Conservation (phyloP, 2,329 filamentous ascomycete genomes). For the Tricladium varicosporioides region DNA sequence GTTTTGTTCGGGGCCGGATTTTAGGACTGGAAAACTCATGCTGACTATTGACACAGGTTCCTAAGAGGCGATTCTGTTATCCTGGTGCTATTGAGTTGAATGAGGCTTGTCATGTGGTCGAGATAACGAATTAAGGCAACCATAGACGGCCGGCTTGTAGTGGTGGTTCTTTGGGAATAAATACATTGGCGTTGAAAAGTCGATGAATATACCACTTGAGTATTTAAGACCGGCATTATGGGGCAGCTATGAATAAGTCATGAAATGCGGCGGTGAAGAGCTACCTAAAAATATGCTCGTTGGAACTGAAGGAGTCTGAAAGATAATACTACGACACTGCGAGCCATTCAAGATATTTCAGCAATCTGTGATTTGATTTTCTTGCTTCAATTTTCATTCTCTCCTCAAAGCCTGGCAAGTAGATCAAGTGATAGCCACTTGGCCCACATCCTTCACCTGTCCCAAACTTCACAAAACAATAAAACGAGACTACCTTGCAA, state of each 20-base stretch:
- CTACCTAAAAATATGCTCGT: neutral
- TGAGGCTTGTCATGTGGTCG: constrained; percentile 10
- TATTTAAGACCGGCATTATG: neutral
- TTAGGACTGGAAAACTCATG: neutral
- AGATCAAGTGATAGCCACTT: no score
- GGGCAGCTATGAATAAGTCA: neutral
- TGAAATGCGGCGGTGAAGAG: neutral
- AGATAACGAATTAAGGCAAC: constrained; percentile 16
- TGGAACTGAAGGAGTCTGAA: neutral
- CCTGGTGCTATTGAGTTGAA: constrained; percentile 36
- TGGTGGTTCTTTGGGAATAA: constrained; percentile 22
- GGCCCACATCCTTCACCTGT: no score
- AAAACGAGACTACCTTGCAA: no score
- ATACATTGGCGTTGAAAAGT: constrained; percentile 29
- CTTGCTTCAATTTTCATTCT: no score
- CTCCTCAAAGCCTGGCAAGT: no score
- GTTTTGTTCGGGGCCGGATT: neutral
- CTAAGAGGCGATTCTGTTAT: constrained; percentile 38
- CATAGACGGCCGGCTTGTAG: constrained; percentile 18
- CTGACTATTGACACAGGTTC: constrained; percentile 29
- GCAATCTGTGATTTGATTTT: no score
- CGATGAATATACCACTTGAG: constrained; percentile 22
- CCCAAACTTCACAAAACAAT: no score
- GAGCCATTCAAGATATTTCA: no score
- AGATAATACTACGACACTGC: neutral